Base-by-base conservation (phyloP, 2,329 filamentous ascomycete genomes). In the Verruconis gallopava region DNA sequence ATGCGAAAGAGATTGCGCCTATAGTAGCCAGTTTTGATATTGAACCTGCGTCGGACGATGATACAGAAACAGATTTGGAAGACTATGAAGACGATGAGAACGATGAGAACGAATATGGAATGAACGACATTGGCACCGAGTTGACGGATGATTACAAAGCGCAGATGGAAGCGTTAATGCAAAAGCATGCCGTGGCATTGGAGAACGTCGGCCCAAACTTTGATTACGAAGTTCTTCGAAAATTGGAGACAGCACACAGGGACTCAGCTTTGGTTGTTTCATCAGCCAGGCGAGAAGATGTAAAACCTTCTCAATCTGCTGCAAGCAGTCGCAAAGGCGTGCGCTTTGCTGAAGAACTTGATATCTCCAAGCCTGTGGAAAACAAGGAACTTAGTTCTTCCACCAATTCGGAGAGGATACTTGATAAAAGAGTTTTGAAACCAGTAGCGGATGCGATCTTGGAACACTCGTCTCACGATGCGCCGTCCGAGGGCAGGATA, bases 21-120 rank as follows among this genome's bases (percentile, higher is more conserved):
- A 83, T 98, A 2, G 91, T 98, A 13, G 91, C 91, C 13, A 86
- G 96, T 61, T 72, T 98, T 36, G 76, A 93, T 44, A 61, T 96
- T 2, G 85, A 93, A 47, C 79, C 88, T 46, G 68, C 67, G 14
- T 66, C 56, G 20, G 59, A 57, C 11, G 58, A 58, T 39, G 56
- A 61, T 12, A 73, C 69, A 18, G 66, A 68, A n/a, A n/a, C 6
- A 9, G 25, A 9, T 9, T 65, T 66, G 11, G 69, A 67, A 2
- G 63, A 69, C 14, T 69, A 76, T n/a, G 68, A 72, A 5, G 62
- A 61, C 28, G 66, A 69, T 14, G 60, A 64, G 19, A 56, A 59
- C 14, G 60, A 66, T 21, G 60, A 63, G 32, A 59, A 64, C 33
- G 58, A 53, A 21, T 49, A 62, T 40, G 60, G 4, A 65, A 71